Evolutionary conservation across 805 yeast genomes (phyloP).

Genomic region (Tetrapisispora iriomotensis): DNA sequence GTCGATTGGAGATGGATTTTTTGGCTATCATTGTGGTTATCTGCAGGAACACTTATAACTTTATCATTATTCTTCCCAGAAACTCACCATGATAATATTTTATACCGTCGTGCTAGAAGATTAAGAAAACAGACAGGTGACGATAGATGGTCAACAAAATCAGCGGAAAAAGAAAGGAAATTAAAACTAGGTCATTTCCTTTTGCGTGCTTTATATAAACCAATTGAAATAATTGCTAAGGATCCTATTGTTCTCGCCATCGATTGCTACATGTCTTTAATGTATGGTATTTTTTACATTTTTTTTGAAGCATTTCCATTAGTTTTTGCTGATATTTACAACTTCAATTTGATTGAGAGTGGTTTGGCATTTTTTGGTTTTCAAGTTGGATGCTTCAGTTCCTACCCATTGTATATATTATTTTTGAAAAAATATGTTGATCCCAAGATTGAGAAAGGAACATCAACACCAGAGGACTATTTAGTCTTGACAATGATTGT

Average conservation of each 20-base stretch:
- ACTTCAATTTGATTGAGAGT: constrained; percentile 38
- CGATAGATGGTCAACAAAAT: constrained; percentile 33
- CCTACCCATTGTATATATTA: constrained; percentile 25
- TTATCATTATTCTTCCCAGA: constrained; percentile 40
- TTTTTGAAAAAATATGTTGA: constrained; percentile 22
- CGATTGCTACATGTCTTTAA: constrained; percentile 41
- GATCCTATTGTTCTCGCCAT: constrained; percentile 53
- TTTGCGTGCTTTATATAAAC: constrained; percentile 37
- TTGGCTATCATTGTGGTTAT: constrained; percentile 39
- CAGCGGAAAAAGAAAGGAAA: constrained; percentile 29
- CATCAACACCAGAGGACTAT: constrained; percentile 34
- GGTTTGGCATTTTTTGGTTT: constrained; percentile 35
- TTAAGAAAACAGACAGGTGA: constrained; percentile 43
- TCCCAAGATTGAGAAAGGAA: constrained; percentile 20
- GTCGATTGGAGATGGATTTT: constrained; percentile 46
- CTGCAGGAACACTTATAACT: constrained; percentile 31
- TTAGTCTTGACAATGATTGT: constrained; percentile 36
- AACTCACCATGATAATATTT: constrained; percentile 36
- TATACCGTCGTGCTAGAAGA: constrained; percentile 37
- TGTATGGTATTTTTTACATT: constrained; percentile 43
- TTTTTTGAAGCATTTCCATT: constrained; percentile 58
- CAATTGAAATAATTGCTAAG: constrained; percentile 37
- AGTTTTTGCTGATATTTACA: constrained; percentile 36
- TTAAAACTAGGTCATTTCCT: constrained; percentile 14
- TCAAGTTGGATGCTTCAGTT: constrained; percentile 37